A percentile compares a stretch with the other conserved stretches of the same genome.
phyloP scores from a whole-genome alignment of 2,329 filamentous ascomycete genomes.

The Fusarium nurragi region DNA sequence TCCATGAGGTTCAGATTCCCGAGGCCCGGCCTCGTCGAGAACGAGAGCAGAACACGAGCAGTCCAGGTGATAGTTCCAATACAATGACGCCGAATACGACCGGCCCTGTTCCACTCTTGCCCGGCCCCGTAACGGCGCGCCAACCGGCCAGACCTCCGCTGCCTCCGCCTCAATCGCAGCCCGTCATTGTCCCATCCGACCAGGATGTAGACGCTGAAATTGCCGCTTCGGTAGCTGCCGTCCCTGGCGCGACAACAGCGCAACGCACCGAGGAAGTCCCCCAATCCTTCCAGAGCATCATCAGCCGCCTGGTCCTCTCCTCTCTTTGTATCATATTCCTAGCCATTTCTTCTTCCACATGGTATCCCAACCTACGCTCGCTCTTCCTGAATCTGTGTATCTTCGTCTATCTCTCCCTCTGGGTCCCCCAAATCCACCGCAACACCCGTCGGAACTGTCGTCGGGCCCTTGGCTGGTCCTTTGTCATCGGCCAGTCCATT shows the following conservation, averaged over 20 bases:
- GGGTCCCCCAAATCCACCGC: slow-evolving; percentile 90
- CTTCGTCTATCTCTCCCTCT: slow-evolving; percentile 86
- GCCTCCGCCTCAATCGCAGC: slow-evolving; percentile 44
- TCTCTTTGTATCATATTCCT: slow-evolving; percentile 67
- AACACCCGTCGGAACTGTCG: slow-evolving; percentile 93
- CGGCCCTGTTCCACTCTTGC: slow-evolving; percentile 48
- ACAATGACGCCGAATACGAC: slow-evolving; percentile 39
- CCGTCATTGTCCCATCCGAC: slow-evolving; percentile 70
- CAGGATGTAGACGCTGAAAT: slow-evolving; percentile 72
- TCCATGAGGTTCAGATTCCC: slow-evolving; percentile 66
- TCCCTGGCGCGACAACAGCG: slow-evolving; percentile 43
- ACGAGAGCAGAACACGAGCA: slow-evolving; percentile 37
- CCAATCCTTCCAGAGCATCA: slow-evolving; percentile 63
- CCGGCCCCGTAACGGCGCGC: slow-evolving; percentile 53
- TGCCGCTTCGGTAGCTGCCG: slow-evolving; percentile 53
- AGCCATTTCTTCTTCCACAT: slow-evolving; percentile 67
- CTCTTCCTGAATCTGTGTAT: slow-evolving; percentile 71
- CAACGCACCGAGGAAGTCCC: slow-evolving; percentile 45
- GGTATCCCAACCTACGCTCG: slow-evolving; percentile 65
- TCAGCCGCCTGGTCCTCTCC: slow-evolving; percentile 66
- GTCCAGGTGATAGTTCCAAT: slow-evolving; percentile 30
- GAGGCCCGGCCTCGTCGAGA: slow-evolving; percentile 64
- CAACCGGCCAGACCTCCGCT: slow-evolving; percentile 31
- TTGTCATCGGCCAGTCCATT: slow-evolving; percentile 83
- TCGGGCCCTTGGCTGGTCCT: slow-evolving; percentile 89